Evolutionary conservation across 148 eudicot genomes (phyloP).

Genomic region (Hydrangea macrophylla): DNA sequence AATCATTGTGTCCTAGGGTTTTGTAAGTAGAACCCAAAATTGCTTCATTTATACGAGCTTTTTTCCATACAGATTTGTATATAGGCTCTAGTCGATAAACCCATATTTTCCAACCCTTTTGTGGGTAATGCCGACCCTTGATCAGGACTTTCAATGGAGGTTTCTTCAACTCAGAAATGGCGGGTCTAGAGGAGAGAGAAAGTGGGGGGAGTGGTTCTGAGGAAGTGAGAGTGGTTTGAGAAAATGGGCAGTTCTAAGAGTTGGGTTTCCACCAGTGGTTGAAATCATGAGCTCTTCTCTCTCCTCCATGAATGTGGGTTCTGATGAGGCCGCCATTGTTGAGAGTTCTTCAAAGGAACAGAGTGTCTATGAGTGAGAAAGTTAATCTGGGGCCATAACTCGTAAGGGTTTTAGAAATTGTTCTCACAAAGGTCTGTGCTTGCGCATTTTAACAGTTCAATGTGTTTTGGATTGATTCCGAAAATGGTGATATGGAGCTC

Average conservation of each 20-base stretch:
- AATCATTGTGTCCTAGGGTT: not conserved
- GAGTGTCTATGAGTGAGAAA: not conserved
- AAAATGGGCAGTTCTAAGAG: conserved; percentile 32
- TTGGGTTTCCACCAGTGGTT: conserved; percentile 21
- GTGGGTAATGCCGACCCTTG: not conserved
- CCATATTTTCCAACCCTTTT: conserved; percentile 3
- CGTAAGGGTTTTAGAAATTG: too few species aligned
- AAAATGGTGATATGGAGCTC: too few species aligned
- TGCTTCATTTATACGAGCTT: conserved; percentile 3
- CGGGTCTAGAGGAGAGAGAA: too few species aligned
- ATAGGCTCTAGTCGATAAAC: not conserved
- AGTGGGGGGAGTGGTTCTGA: too few species aligned
- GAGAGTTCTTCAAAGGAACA: too few species aligned
- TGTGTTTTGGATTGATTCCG: too few species aligned
- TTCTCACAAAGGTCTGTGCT: too few species aligned
- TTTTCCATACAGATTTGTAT: not conserved
- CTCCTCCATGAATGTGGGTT: conserved; percentile 4
- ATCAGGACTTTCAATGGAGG: not conserved
- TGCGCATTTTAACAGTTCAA: too few species aligned
- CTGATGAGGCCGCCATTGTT: not conserved
- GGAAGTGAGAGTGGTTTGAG: conserved; percentile 23
- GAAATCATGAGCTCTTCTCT: conserved; percentile 28
- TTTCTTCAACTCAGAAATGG: too few species aligned
- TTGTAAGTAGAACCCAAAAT: conserved; percentile 5
- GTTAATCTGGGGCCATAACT: too few species aligned